Conservation (phyloP, 208 protist genomes). For the Pavlovales sp. region DNA sequence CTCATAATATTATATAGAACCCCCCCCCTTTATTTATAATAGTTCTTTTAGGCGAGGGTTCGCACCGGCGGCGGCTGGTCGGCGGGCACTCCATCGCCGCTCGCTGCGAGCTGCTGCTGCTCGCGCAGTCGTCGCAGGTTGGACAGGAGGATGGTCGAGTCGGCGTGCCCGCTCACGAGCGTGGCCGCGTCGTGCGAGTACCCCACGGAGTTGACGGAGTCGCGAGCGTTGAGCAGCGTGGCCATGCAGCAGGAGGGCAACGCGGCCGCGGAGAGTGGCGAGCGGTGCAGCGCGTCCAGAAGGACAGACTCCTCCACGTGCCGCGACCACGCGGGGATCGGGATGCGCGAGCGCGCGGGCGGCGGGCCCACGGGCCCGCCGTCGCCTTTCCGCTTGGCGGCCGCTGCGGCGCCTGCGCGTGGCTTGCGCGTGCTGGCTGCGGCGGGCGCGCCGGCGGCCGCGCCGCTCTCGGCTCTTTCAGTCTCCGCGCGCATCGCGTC, state of each 20-base stretch:
- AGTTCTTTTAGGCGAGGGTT: no score
- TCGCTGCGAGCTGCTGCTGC: not conserved
- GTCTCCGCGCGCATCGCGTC: not conserved
- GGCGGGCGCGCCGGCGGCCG: no score
- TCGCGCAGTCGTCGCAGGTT: slow-evolving; percentile 50
- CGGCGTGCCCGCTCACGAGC: slow-evolving; percentile 61
- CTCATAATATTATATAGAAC: no score
- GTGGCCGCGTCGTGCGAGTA: slow-evolving; percentile 56
- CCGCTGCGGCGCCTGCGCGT: no score
- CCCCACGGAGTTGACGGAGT: not conserved
- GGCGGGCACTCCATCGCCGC: not conserved
- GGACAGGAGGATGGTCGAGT: slow-evolving; percentile 65
- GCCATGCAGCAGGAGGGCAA: slow-evolving; percentile 65
- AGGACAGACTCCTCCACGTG: slow-evolving; percentile 11
- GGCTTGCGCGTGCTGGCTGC: no score
- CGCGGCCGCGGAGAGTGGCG: slow-evolving; percentile 40
- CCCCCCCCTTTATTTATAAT: no score
- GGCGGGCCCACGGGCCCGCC: no score
- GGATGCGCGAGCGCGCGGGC: not conserved
- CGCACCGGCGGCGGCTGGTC: not conserved
- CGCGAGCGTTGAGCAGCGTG: slow-evolving; percentile 32
- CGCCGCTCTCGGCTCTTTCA: not conserved
- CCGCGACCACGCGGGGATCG: not conserved
- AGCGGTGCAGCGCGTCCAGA: slow-evolving; percentile 37
- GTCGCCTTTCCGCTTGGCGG: not conserved